Conservation (phyloP, 1,139 yeast genomes). For the Yamadazyma spencermartinsiae region DNA sequence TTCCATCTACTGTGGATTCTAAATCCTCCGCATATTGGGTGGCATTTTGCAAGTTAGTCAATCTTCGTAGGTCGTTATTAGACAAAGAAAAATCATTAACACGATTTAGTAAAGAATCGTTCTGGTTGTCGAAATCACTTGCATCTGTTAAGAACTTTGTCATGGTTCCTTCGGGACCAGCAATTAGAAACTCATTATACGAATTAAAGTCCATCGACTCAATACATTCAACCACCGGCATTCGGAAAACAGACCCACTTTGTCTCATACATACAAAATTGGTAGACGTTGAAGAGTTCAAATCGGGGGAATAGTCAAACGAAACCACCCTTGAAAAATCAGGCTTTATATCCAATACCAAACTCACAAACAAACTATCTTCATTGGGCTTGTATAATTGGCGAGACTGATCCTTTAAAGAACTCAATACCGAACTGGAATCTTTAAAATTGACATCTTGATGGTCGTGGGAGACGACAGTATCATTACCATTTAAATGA, state of each 20-base stretch:
- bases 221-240: slow-evolving; percentile 72
- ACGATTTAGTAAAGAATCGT: slow-evolving; percentile 11
- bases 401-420: slow-evolving; percentile 36
- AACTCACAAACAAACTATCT: slow-evolving; percentile 70
- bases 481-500: background rate
- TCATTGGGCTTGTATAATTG: slow-evolving; percentile 38
- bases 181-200: slow-evolving; percentile 64
- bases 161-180: slow-evolving; percentile 62
- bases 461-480: slow-evolving; percentile 6
- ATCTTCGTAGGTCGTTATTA: slow-evolving; percentile 22
- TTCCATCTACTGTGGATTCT: slow-evolving; percentile 32
- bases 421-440: slow-evolving; percentile 18
- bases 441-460: background rate
- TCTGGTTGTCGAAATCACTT: slow-evolving; percentile 9
- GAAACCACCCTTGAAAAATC: slow-evolving; percentile 81
- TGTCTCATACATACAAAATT: slow-evolving; percentile 82
- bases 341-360: slow-evolving; percentile 74
- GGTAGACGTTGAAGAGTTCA: slow-evolving; percentile 44
- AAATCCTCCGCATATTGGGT: slow-evolving; percentile 20
- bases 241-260: slow-evolving; percentile 81
- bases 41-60: slow-evolving; percentile 16
- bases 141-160: slow-evolving; percentile 36
- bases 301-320: slow-evolving; percentile 75
- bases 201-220: slow-evolving; percentile 68
- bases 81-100: slow-evolving; percentile 21